phyloP scores from a whole-genome alignment of 1,284 basidiomycete genomes.

The Cutaneotrichosporon cyanovorans region DNA sequence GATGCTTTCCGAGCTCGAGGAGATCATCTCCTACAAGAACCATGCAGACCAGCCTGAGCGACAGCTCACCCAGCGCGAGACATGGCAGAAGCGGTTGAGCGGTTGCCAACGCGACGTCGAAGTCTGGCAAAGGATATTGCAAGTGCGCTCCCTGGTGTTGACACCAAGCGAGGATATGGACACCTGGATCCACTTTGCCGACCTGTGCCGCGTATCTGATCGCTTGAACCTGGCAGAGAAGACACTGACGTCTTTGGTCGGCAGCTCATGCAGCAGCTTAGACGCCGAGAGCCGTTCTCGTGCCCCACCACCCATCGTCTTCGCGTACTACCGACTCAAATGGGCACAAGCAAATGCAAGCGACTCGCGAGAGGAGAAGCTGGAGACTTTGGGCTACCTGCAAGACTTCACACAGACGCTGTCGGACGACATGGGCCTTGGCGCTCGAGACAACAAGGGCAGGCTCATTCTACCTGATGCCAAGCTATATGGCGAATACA shows the following conservation, averaged over 20 bases:
- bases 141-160: slow-evolving; percentile 89
- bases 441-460: slow-evolving; percentile 49
- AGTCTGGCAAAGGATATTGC: slow-evolving; percentile 96
- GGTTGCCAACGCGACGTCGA: slow-evolving; percentile 98
- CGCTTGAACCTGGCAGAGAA: slow-evolving; percentile 88
- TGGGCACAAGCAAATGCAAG: slow-evolving; percentile 68
- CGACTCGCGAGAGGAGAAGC: slow-evolving; percentile 22
- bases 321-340: slow-evolving; percentile 93
- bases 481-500: slow-evolving; percentile 63
- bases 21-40: slow-evolving; percentile 95
- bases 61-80: slow-evolving; percentile 74
- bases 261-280: slow-evolving; percentile 49
- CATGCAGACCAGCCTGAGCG: slow-evolving; percentile 88
- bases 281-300: slow-evolving; percentile 53
- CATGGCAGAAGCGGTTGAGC: slow-evolving; percentile 89
- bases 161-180: slow-evolving; percentile 90
- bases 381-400: slow-evolving; percentile 74
- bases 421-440: slow-evolving; percentile 63
- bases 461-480: slow-evolving; percentile 51
- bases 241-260: slow-evolving; percentile 85
- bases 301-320: slow-evolving; percentile 92
- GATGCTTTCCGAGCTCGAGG: slow-evolving; percentile 97
- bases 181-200: slow-evolving; percentile 95
- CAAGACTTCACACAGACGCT: slow-evolving; percentile 74
- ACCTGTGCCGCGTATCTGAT: slow-evolving; percentile 76